Percentiles rank a stretch among this genome's conserved stretches.
Evolutionary conservation across 2,329 filamentous ascomycete genomes (phyloP).

Genomic region (Fusarium floridanum): DNA sequence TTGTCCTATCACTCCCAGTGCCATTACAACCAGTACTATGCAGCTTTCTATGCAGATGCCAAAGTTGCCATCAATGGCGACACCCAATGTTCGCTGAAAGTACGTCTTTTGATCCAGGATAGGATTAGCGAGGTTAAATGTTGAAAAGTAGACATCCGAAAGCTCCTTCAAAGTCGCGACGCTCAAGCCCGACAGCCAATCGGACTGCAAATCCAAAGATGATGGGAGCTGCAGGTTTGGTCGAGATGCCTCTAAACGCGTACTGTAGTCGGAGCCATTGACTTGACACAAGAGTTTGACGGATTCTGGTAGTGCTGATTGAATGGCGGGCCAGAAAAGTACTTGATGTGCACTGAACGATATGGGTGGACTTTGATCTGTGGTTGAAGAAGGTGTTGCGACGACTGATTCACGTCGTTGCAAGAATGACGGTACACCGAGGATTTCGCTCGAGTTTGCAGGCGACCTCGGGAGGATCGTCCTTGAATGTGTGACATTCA

Average conservation of each 20-base stretch:
- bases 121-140: slow-evolving; percentile 20
- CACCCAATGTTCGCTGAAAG: slow-evolving; percentile 28
- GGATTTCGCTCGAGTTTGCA: slow-evolving; percentile 32
- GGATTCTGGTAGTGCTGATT: slow-evolving; percentile 5
- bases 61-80: slow-evolving; percentile 32
- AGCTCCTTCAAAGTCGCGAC: slow-evolving; percentile 28
- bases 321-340: slow-evolving; percentile 27
- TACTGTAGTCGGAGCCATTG: slow-evolving; percentile 20
- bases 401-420: slow-evolving; percentile 13
- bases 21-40: slow-evolving; percentile 30
- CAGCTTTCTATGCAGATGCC: slow-evolving; percentile 30
- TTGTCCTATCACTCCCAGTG: slow-evolving; percentile 11
- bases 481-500: background rate
- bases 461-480: slow-evolving; percentile 22
- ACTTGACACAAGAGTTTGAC: slow-evolving; percentile 33
- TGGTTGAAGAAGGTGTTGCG: background rate
- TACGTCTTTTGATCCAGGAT: slow-evolving; percentile 37
- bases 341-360: slow-evolving; percentile 31
- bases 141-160: slow-evolving; percentile 34
- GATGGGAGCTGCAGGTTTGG: slow-evolving; percentile 15
- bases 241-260: slow-evolving; percentile 16
- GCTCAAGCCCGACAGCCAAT: slow-evolving; percentile 9
- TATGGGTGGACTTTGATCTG: slow-evolving; percentile 20
- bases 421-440: slow-evolving; percentile 23
- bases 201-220: background rate